Evolutionary conservation across 495 filamentous ascomycete genomes (phyloP), one percentile per base, ranked within the genome.

Genomic region (Xylaria castorea): DNA sequence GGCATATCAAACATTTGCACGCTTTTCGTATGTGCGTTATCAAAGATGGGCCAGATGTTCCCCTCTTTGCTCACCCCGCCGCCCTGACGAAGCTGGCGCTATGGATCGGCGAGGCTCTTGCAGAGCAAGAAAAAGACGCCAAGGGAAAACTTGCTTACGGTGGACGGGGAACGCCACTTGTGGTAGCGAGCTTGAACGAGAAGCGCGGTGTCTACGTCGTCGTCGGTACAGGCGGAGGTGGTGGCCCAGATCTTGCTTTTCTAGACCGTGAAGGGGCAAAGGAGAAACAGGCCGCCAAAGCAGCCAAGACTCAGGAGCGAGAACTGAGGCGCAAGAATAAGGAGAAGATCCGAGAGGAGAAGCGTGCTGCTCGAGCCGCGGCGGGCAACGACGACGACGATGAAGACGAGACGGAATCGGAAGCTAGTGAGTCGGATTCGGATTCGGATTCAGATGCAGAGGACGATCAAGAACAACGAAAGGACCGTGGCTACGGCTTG

Each of bases 11-110:
- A 16, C 93, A 97, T 79, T 85, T 99, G 44, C 90, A 92, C 8
- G 92, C 94, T 8, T 99, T 98, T 82, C 92, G 96, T 48, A 95
- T 99, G 85, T 94, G 92, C 12, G 92, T 99, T 36, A 95, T 99
- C 75, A 97, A 97, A 77, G 96, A 98, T 77, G 93, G 95, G 1
- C 93, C 95, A 0, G 96, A 98, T 76, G 92, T 97, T 7, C 81
- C 88, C 51, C 87, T 97, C 11, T 99, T 99, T 81, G 92, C 91
- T 8, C 95, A 97, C 75, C 94, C 96, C 0, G 92, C 93, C 5
- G 97, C 97, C 12, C 83, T 99, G 68, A 95, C 93, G 3, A 98
- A 98, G 80, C 86, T 99, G 12, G 94, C 94, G 0, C 84, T 97
- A 3, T 99, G 96, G 96, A 87, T 98, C 68, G 93, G 93, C 20